Evolutionary conservation across 1,284 basidiomycete genomes (phyloP).

Genomic region (Leccinum cinnamomeum): DNA sequence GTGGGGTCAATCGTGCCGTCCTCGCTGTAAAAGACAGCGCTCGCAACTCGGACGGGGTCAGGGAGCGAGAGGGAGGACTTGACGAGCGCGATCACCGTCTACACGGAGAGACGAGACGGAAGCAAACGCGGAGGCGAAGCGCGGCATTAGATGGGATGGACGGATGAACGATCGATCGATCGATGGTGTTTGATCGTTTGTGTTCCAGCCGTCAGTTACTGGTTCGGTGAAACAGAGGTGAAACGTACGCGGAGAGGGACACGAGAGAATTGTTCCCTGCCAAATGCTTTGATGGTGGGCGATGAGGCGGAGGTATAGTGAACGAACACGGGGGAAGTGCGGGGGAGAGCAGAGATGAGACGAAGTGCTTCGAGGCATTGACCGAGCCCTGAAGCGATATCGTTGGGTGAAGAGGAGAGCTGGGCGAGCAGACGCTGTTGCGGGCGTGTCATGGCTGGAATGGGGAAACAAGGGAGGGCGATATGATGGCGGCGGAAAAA

Average conservation of each 20-base stretch:
- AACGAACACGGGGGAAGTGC: constrained; percentile 31
- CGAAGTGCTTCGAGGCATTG: constrained; percentile 35
- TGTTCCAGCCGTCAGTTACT: not conserved
- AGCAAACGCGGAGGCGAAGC: not conserved
- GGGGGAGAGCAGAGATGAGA: constrained; percentile 31
- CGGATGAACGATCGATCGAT: not conserved
- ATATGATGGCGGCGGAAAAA: not conserved
- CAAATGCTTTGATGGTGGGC: constrained; percentile 30
- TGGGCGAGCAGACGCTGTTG: constrained; percentile 34
- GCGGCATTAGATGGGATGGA: not conserved
- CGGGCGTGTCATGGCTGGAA: constrained; percentile 22
- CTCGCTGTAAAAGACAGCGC: constrained; percentile 32
- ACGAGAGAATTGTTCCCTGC: constrained; percentile 33
- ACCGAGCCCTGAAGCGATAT: constrained; percentile 32
- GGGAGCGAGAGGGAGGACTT: constrained; percentile 28
- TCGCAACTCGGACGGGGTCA: constrained; percentile 21
- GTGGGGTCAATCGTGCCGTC: constrained; percentile 30
- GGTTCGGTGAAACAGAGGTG: not conserved
- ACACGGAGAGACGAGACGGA: not conserved
- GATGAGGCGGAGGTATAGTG: constrained; percentile 22
- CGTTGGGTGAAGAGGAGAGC: constrained; percentile 33
- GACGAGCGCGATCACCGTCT: constrained; percentile 31
- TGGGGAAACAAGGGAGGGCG: not conserved
- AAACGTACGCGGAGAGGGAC: constrained; percentile 33
- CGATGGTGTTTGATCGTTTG: not conserved